Evolutionary conservation across 1,284 basidiomycete species (phyloP).

Genomic region (Ceratobasidium sp.): DNA sequence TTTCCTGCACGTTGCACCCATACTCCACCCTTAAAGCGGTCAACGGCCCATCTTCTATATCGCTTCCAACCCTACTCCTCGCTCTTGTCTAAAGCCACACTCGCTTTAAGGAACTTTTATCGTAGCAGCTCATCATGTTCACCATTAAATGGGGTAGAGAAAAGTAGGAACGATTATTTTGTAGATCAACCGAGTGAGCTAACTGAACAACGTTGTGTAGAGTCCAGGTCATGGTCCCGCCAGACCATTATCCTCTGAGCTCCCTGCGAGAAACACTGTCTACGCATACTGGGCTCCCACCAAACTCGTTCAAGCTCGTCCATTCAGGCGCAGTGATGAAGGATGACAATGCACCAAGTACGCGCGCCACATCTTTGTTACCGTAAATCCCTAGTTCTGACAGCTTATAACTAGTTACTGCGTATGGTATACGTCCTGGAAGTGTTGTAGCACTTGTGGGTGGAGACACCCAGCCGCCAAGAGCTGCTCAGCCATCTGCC

Average conservation of each 20-base stretch:
- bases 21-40: conserved; percentile 21
- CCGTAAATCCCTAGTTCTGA: not conserved
- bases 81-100: not conserved
- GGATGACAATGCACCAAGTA: conserved; percentile 73
- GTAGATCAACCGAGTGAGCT: conserved; percentile 33
- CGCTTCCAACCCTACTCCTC: conserved; percentile 33
- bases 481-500: conserved; percentile 11
- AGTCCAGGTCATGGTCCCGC: conserved; percentile 71
- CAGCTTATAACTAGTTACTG: conserved; percentile 9
- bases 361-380: conserved; percentile 9
- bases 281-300: conserved; percentile 74
- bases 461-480: conserved; percentile 25
- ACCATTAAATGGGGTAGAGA: conserved; percentile 76
- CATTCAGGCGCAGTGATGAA: conserved; percentile 84
- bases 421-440: conserved; percentile 39
- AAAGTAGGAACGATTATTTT: conserved; percentile 57
- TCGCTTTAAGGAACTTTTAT: not conserved
- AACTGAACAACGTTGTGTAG: conserved; percentile 54
- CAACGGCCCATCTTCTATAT: conserved; percentile 22
- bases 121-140: conserved; percentile 59
- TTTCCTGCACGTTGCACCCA: conserved; percentile 40
- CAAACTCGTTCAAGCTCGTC: conserved; percentile 79
- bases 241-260: conserved; percentile 68
- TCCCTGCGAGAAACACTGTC: conserved; percentile 70
- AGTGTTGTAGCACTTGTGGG: conserved; percentile 37